Base-by-base conservation (phyloP, 169 alveolate genomes). In the Babesia microti region DNA sequence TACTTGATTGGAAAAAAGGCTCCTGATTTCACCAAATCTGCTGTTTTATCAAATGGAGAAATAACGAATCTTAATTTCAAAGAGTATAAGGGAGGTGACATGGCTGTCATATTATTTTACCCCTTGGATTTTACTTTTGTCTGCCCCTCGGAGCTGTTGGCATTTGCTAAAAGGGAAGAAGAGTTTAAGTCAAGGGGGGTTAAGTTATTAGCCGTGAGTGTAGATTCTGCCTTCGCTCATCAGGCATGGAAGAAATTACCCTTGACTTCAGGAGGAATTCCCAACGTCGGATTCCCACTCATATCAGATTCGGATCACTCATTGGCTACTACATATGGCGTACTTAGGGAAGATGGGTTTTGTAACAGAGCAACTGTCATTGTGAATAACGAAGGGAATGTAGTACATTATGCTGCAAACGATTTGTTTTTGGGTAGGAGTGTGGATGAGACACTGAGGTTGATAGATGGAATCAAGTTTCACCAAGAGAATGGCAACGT, bases 81-180 rank as follows among this genome's bases (percentile, higher is more conserved):
- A 27, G 70, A 68, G 7, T 66, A 74, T 41, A 49, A 68, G 41
- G 68, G 66, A 23, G 74, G 59, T 11, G 52, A 61, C 28, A 72
- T 68, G 47, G 83, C 78, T 22, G 40, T 73, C 30, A 26, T 78
- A 30, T 48, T 78, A n/a, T 78, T 78, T 27, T 78, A 78, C 54
- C 87, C 87, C 6, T 46, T 78, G 57, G 80, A 78, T 46, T 78
- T 68, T 32, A 78, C 87, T 32, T 78, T 78, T 30, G 87, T 78
- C 15, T 78, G 87, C 28, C 87, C 87, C 15, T 63, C 87, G 21
- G 87, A 78, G 72, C 63, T 78, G 18, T 49, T 78, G 52, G 83
- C 78, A 27, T 73, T 78, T 26, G 61, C 76, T 26, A 76, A 68
- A 35, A 69, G 81, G 22, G 44, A 63, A 14, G 33, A 60, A 23